These are phyloP conservation scores for Sarocladium oryzae DNA, from an alignment of 2,329 filamentous ascomycete species.

Conservation along the genomic window DNA sequence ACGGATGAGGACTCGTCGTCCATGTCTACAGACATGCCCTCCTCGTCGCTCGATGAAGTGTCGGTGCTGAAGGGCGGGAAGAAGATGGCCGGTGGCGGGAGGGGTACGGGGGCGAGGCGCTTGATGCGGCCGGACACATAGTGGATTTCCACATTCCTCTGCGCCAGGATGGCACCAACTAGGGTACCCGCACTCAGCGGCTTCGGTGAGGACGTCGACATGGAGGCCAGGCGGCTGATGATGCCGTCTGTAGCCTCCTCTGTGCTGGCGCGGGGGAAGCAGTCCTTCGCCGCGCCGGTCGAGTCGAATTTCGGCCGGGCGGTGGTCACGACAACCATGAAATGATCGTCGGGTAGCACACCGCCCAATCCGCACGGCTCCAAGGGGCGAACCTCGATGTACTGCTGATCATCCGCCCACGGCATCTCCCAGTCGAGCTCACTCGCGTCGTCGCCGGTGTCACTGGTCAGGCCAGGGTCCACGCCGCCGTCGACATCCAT, in stretches of 20 bases:
- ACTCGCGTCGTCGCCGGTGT: constrained; percentile 28
- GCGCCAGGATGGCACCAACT: constrained; percentile 5
- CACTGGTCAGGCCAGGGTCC: constrained; percentile 24
- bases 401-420: constrained; percentile 39
- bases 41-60: constrained; percentile 26
- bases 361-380: constrained; percentile 55
- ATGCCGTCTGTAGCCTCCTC: constrained; percentile 33
- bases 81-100: constrained; percentile 48
- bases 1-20: constrained; percentile 21
- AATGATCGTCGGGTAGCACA: constrained; percentile 58
- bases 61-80: constrained; percentile 41
- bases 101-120: constrained; percentile 37
- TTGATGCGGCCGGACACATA: constrained; percentile 38
- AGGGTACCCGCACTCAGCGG: neutral
- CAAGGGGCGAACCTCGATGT: constrained; percentile 32
- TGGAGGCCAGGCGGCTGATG: constrained; percentile 32
- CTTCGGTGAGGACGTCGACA: constrained; percentile 33
- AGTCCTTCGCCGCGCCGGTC: no score
- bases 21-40: constrained; percentile 22
- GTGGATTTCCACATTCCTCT: constrained; percentile 31
- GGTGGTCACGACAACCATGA: constrained; percentile 49
- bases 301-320: constrained; percentile 28
- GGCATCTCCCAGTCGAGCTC: constrained; percentile 38
- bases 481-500: constrained; percentile 22
- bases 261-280: constrained; percentile 12